Percentiles rank a stretch among this genome's conserved stretches.
Evolutionary conservation across 140 eudicot genomes (phyloP).

Genomic region (Cichorium intybus): DNA sequence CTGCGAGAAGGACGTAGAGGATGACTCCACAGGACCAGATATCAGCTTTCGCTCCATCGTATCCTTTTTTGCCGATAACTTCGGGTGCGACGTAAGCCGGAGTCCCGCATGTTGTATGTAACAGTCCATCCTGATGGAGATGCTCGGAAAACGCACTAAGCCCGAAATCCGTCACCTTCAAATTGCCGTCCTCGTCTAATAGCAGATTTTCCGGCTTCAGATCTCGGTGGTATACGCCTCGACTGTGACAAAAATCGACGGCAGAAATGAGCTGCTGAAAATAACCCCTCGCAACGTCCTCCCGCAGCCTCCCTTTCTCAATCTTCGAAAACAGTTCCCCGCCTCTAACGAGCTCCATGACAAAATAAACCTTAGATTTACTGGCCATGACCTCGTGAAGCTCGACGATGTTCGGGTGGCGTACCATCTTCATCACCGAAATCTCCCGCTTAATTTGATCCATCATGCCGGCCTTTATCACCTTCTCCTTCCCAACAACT

Average conservation of each 20-base stretch:
- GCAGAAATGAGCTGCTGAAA: slow-evolving; percentile 82
- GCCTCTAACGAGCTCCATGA: slow-evolving; percentile 78
- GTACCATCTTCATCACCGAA: slow-evolving; percentile 74
- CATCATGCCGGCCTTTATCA: slow-evolving; percentile 73
- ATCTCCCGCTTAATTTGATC: slow-evolving; percentile 83
- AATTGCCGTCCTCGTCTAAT: slow-evolving; percentile 65
- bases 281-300: slow-evolving; percentile 60
- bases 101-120: slow-evolving; percentile 86
- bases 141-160: slow-evolving; percentile 69
- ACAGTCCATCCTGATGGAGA: slow-evolving; percentile 61
- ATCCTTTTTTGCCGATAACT: slow-evolving; percentile 73
- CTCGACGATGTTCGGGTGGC: slow-evolving; percentile 75
- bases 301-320: slow-evolving; percentile 47
- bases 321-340: slow-evolving; percentile 74
- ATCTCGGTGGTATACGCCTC: slow-evolving; percentile 87
- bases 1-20: slow-evolving; percentile 69
- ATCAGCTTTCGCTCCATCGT: slow-evolving; percentile 79
- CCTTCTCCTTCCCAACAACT: slow-evolving; percentile 77
- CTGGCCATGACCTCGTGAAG: slow-evolving; percentile 86
- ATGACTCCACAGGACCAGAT: slow-evolving; percentile 92
- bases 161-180: slow-evolving; percentile 86
- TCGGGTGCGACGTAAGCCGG: slow-evolving; percentile 94
- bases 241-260: slow-evolving; percentile 82
- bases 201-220: slow-evolving; percentile 79
- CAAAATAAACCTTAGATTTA: slow-evolving; percentile 65